These are phyloP conservation scores for Chrysanthemum lavandulifolium DNA, from an alignment of 129 eudicot genomes.

Conservation along the genomic window DNA sequence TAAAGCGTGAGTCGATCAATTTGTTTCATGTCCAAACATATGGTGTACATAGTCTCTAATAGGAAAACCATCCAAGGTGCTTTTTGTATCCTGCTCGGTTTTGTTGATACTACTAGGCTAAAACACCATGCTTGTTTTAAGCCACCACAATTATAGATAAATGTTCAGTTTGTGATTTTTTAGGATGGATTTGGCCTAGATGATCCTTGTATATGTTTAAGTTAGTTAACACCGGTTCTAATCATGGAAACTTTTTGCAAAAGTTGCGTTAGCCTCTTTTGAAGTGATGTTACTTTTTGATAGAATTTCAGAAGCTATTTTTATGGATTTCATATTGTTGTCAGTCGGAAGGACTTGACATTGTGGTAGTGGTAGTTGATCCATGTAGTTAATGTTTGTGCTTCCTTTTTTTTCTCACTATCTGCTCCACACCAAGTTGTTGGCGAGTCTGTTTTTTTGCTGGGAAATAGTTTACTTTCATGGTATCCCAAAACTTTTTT, in stretches of 20 bases:
- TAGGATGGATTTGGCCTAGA: slow-evolving; percentile 9
- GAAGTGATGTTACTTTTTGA: slow-evolving; percentile 4
- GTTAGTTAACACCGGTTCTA: background rate
- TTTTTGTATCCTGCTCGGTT: background rate
- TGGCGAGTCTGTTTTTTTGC: background rate
- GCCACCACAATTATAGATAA: background rate
- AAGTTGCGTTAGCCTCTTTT: slow-evolving; percentile 14
- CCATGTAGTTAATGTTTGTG: background rate
- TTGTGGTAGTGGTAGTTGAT: background rate
- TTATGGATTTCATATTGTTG: background rate
- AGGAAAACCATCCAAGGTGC: slow-evolving; percentile 4
- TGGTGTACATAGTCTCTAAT: slow-evolving; percentile 26
- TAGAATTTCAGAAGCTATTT: slow-evolving; percentile 1
- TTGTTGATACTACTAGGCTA: background rate
- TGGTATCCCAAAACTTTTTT: background rate
- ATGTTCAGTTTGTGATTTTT: background rate
- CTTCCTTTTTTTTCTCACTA: background rate
- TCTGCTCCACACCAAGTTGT: background rate
- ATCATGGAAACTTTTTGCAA: slow-evolving; percentile 10
- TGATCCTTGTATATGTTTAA: background rate
- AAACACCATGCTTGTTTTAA: background rate
- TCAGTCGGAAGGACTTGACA: background rate
- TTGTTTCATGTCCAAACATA: background rate
- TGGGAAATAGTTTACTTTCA: background rate
- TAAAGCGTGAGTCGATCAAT: slow-evolving; percentile 63